These are phyloP conservation scores for Orbilia ellipsospora DNA, from an alignment of 2,329 filamentous ascomycete species.

Conservation along the genomic window DNA sequence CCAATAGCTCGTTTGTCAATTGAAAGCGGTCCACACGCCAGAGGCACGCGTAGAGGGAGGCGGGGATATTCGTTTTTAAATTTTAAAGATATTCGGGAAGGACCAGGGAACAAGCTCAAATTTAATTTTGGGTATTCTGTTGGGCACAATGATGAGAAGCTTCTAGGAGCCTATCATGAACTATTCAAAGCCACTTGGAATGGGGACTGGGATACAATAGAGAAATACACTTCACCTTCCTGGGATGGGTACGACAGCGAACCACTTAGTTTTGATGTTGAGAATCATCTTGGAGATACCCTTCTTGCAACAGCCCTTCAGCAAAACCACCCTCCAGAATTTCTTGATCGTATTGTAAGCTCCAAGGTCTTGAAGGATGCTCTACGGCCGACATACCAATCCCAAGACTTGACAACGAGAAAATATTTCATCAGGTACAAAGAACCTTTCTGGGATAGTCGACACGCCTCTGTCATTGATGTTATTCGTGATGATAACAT, in stretches of 20 bases:
- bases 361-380: neutral
- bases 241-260: slow-evolving; percentile 70
- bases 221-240: neutral
- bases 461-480: neutral
- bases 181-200: slow-evolving; percentile 77
- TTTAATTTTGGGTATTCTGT: slow-evolving; percentile 9
- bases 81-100: slow-evolving; percentile 57
- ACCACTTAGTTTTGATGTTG: slow-evolving; percentile 72
- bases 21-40: neutral
- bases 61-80: slow-evolving; percentile 47
- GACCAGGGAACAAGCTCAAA: slow-evolving; percentile 32
- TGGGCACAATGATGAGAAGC: slow-evolving; percentile 32
- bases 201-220: slow-evolving; percentile 66
- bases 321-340: neutral
- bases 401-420: too few relatives aligned
- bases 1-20: neutral
- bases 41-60: too few relatives aligned
- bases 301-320: slow-evolving; percentile 63
- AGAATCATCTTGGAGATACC: slow-evolving; percentile 66
- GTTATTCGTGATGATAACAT: slow-evolving; percentile 1
- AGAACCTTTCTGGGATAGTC: slow-evolving; percentile 64
- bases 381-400: neutral
- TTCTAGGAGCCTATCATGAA: neutral
- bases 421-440: slow-evolving; percentile 65
- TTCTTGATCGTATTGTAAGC: neutral